Conservation (phyloP, 768 basidiomycete genomes). For the Hydnomerulius pinastri region DNA sequence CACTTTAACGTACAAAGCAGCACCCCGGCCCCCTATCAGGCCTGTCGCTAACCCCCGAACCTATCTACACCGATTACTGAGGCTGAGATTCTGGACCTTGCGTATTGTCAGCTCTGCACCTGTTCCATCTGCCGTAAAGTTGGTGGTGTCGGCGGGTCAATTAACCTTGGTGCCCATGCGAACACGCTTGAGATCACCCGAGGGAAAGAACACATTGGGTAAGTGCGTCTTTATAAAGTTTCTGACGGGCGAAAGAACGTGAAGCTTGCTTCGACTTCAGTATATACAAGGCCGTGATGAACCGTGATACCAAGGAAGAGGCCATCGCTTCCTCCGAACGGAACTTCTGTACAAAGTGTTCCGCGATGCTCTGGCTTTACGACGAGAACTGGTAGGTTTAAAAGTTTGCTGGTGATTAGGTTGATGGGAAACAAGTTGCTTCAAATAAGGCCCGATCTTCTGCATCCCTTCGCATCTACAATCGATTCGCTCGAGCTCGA, state of each 20-base stretch:
- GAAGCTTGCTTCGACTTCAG: conserved; percentile 28
- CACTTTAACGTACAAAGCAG: conserved; percentile 34
- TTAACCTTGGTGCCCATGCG: conserved; percentile 58
- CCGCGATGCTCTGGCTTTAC: conserved; percentile 62
- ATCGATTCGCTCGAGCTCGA: conserved; percentile 57
- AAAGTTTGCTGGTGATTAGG: background rate
- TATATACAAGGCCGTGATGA: conserved; percentile 56
- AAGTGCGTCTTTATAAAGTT: background rate
- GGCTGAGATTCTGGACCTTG: background rate
- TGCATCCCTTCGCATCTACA: conserved; percentile 65
- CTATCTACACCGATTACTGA: background rate
- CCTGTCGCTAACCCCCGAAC: conserved; percentile 12
- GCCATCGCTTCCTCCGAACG: conserved; percentile 50
- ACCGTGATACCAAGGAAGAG: conserved; percentile 50
- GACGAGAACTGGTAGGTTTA: conserved; percentile 48
- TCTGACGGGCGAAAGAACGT: background rate
- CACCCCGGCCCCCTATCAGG: conserved; percentile 61
- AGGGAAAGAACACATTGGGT: conserved; percentile 57
- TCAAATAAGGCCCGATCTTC: conserved; percentile 55
- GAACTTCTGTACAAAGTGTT: conserved; percentile 62
- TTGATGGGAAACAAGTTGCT: background rate
- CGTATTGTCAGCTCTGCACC: conserved; percentile 45
- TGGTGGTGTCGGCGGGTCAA: conserved; percentile 56
- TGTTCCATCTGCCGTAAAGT: conserved; percentile 69
- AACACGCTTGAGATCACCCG: conserved; percentile 48